Conservation (phyloP, 495 filamentous ascomycete species). For the Penicillium simplicissimum region DNA sequence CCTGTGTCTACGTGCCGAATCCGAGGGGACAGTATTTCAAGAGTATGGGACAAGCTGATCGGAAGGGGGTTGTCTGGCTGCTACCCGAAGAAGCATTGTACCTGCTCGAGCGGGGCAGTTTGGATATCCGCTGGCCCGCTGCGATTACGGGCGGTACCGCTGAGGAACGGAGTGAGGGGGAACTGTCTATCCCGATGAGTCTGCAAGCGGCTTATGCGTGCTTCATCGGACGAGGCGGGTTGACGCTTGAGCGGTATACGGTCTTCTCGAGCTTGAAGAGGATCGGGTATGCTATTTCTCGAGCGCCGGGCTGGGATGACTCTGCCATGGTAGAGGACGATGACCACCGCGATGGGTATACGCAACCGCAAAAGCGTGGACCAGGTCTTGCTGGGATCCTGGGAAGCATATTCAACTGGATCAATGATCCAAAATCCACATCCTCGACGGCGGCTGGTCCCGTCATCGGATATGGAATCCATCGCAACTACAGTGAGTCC, state of each 20-base stretch:
- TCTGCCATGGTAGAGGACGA: constrained; percentile 12
- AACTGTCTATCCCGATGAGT: constrained; percentile 77
- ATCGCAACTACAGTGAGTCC: constrained; percentile 68
- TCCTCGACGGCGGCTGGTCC: constrained; percentile 57
- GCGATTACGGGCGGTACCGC: constrained; percentile 31
- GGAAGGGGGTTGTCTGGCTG: constrained; percentile 67
- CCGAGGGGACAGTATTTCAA: constrained; percentile 56
- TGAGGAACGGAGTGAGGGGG: constrained; percentile 32
- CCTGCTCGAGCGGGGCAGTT: constrained; percentile 77
- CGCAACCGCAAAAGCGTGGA: constrained; percentile 20
- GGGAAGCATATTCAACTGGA: constrained; percentile 36
- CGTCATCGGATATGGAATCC: constrained; percentile 71
- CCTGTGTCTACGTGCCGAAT: constrained; percentile 45
- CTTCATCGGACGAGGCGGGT: constrained; percentile 63
- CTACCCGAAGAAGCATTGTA: constrained; percentile 93
- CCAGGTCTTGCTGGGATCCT: constrained; percentile 39
- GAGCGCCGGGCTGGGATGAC: constrained; percentile 62
- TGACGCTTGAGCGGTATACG: constrained; percentile 78
- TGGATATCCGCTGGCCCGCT: constrained; percentile 81
- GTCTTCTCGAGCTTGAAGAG: constrained; percentile 84
- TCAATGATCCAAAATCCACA: constrained; percentile 30
- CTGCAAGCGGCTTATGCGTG: constrained; percentile 86
- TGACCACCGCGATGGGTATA: constrained; percentile 2
- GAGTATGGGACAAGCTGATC: constrained; percentile 58
- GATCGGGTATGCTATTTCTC: constrained; percentile 75